Evolutionary conservation across 495 filamentous ascomycete species (phyloP).

Genomic region (Neurospora africana): DNA sequence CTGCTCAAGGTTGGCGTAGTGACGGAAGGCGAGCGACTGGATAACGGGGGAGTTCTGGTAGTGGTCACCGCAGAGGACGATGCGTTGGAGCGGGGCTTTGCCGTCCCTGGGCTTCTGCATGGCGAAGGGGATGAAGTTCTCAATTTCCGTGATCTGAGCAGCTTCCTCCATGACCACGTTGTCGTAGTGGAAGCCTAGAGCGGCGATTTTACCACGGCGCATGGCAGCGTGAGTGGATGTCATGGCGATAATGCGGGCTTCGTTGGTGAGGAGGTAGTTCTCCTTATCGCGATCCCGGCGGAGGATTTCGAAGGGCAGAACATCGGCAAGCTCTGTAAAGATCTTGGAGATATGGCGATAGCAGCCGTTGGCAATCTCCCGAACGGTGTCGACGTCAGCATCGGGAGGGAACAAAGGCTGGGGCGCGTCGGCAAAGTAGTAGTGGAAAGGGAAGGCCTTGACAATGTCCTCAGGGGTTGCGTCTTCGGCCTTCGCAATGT

Average conservation of each 20-base stretch:
- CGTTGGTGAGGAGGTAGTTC: slow-evolving; percentile 90
- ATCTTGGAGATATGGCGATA: slow-evolving; percentile 86
- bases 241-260: slow-evolving; percentile 95
- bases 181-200: slow-evolving; percentile 90
- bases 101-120: slow-evolving; percentile 74
- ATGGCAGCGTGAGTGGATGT: slow-evolving; percentile 98
- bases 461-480: slow-evolving; percentile 50
- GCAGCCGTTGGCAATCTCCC: slow-evolving; percentile 77
- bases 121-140: slow-evolving; percentile 88
- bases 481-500: slow-evolving; percentile 39
- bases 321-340: slow-evolving; percentile 87
- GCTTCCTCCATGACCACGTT: slow-evolving; percentile 99
- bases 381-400: slow-evolving; percentile 50
- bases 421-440: slow-evolving; percentile 81
- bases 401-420: slow-evolving; percentile 67
- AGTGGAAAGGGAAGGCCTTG: slow-evolving; percentile 77
- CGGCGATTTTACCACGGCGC: slow-evolving; percentile 81
- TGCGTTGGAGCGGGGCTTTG: slow-evolving; percentile 65
- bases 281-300: slow-evolving; percentile 79
- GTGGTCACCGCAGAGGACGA: slow-evolving; percentile 92
- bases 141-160: slow-evolving; percentile 94
- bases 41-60: slow-evolving; percentile 94
- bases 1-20: slow-evolving; percentile 94
- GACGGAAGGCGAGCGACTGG: slow-evolving; percentile 89
- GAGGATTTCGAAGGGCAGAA: slow-evolving; percentile 90